Evolutionary conservation across 371 early-diverging fungal species (phyloP), one percentile per base, ranked within the genome.

Genomic region (Dichotomocladium elegans): DNA sequence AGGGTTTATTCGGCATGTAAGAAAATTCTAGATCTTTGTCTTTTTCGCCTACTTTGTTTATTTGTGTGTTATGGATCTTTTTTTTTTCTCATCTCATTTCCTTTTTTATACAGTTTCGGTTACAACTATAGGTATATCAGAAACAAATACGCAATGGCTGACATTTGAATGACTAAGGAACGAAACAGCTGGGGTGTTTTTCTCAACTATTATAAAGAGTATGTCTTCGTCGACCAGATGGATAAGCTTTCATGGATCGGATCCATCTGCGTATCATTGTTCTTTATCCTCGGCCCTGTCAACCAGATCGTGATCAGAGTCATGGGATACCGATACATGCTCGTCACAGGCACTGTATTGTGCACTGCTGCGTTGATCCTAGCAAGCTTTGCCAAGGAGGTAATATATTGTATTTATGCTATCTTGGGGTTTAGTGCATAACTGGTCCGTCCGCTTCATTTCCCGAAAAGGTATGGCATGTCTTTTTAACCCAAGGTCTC

Each of bases 401-500:
- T 54, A 80, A 33, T 59, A 3, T 3, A 21, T 28, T n/a, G n/a
- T n/a, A n/a, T n/a, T n/a, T n/a, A n/a, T n/a, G n/a, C n/a, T n/a
- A n/a, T 27, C 6, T 3, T 4, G 3, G 5, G 1, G 19, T 12
- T 10, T 37, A 5, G 37, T 15, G n/a, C 5, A 8, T 5, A 37
- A 1, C 5, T 4, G 19, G 3, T 19, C n/a, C 4, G 2, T 15
- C 15, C 8, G 14, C 4, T 19, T 37, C 14, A 37, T 34, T 12
- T 26, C n/a, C 12, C 2, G 29, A 40, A 3, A 15, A 56, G 57
- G 34, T 85, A 0, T 88, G 87, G 87, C 87, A 88, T 27, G 52
- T 88, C 21, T 79, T 78, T 34, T 44, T 88, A 34, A 86, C 88
- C 1, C 88, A 88, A 49, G 89, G 90, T 24, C 55, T 89, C 2